These are phyloP conservation scores for Polyporus tsugae DNA, from an alignment of 1,284 basidiomycete genomes.

Conservation along the genomic window DNA sequence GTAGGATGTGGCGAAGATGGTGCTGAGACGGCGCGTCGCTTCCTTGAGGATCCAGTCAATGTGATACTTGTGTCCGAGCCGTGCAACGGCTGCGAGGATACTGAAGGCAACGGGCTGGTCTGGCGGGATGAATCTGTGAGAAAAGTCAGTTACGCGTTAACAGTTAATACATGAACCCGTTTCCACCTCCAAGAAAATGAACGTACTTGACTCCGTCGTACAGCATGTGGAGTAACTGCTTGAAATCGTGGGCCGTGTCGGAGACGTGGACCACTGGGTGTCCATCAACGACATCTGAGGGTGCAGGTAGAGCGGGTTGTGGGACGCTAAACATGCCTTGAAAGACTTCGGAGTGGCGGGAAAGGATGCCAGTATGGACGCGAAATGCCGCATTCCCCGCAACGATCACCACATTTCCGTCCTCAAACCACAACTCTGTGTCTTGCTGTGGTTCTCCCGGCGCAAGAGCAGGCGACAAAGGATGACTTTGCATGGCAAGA, in stretches of 20 bases:
- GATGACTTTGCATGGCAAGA: not conserved
- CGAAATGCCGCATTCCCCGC: not conserved
- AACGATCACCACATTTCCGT: constrained; percentile 10
- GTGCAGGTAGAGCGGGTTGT: not conserved
- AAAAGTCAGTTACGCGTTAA: not conserved
- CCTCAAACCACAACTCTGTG: constrained; percentile 8
- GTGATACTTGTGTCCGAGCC: constrained; percentile 23
- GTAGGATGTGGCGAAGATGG: not conserved
- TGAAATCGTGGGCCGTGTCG: constrained; percentile 8
- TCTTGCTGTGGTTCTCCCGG: not conserved
- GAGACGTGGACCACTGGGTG: constrained; percentile 7
- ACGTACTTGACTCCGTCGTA: constrained; percentile 10
- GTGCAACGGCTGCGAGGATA: constrained; percentile 3
- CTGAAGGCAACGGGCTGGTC: constrained; percentile 2
- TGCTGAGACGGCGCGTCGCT: not conserved
- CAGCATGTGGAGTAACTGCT: not conserved
- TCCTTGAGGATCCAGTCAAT: constrained; percentile 5
- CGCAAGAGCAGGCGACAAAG: not conserved
- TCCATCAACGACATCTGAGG: not conserved
- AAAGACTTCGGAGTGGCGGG: constrained; percentile 13
- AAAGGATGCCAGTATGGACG: constrained; percentile 8
- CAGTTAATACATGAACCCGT: not conserved
- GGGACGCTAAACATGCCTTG: constrained; percentile 7
- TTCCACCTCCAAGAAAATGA: not conserved
- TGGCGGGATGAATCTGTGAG: not conserved